Percentiles rank a stretch among this genome's conserved stretches.
These are phyloP conservation scores for Podosphaera aphanis DNA, from an alignment of 2,329 filamentous ascomycete genomes.

Conservation along the genomic window DNA sequence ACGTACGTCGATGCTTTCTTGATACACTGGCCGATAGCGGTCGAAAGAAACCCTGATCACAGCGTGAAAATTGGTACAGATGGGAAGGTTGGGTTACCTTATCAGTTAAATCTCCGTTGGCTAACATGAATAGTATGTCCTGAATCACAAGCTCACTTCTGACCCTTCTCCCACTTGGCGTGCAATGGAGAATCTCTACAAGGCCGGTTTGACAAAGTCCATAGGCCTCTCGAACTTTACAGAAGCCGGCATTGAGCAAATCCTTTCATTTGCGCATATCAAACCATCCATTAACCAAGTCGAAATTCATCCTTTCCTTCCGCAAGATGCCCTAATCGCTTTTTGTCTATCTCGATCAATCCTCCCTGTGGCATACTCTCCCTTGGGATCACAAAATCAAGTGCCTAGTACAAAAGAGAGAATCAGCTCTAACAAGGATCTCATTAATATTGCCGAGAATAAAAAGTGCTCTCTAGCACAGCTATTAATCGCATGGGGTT, in stretches of 20 bases:
- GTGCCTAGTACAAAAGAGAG: neutral
- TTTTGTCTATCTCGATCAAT: conserved; percentile 45
- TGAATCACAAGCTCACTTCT: neutral
- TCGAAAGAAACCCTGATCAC: conserved; percentile 56
- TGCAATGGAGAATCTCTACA: conserved; percentile 44
- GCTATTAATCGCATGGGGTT: conserved; percentile 48
- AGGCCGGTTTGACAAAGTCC: conserved; percentile 30
- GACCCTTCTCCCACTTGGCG: conserved; percentile 46
- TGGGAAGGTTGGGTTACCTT: conserved; percentile 21
- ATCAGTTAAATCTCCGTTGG: no score
- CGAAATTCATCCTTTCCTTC: conserved; percentile 53
- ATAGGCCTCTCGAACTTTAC: conserved; percentile 40
- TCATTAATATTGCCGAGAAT: conserved; percentile 27
- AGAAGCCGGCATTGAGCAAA: conserved; percentile 26
- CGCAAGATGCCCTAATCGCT: conserved; percentile 47
- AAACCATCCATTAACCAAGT: conserved; percentile 28
- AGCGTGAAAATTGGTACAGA: conserved; percentile 27
- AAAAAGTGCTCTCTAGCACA: conserved; percentile 35
- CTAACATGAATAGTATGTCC: neutral
- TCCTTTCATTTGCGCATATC: conserved; percentile 24
- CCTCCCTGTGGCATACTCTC: conserved; percentile 48
- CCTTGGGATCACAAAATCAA: conserved; percentile 22
- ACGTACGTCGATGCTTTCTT: conserved; percentile 64
- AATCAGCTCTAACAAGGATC: neutral
- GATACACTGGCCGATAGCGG: conserved; percentile 59